Percentiles rank a stretch among this genome's conserved stretches.
Conservation (phyloP, 345 rosid genomes). For the Clarkia xantiana region DNA sequence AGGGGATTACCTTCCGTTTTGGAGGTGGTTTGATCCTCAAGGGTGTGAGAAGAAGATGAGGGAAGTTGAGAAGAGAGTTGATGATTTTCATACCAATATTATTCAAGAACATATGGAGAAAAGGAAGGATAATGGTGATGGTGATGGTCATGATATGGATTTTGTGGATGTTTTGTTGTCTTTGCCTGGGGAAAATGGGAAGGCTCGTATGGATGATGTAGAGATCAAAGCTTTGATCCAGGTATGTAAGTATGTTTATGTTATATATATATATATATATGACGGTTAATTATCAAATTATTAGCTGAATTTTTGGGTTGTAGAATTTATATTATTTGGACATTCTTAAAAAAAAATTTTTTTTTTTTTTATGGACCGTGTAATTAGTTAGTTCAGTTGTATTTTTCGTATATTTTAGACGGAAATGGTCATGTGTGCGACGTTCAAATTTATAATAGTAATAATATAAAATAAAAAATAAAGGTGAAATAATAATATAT, state of each 20-base stretch:
- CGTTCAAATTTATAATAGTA: too few species aligned
- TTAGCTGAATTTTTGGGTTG: too few species aligned
- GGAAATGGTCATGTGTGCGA: too few species aligned
- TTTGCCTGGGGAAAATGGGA: conserved; percentile 60
- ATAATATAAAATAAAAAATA: too few species aligned
- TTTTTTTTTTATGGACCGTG: too few species aligned
- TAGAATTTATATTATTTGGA: too few species aligned
- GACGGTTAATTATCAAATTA: too few species aligned
- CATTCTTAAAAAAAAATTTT: too few species aligned
- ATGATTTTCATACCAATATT: conserved; percentile 59
- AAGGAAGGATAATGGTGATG: conserved; percentile 1
- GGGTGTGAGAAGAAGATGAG: conserved; percentile 77
- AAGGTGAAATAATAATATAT: too few species aligned
- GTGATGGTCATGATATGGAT: conserved; percentile 32
- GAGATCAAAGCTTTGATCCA: conserved; percentile 90
- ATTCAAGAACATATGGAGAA: conserved; percentile 48
- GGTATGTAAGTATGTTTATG: conserved; percentile 19
- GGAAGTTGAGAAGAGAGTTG: conserved; percentile 80
- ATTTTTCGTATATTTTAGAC: too few species aligned
- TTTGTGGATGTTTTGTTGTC: conserved; percentile 81
- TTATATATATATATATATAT: too few species aligned
- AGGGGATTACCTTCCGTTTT: conserved; percentile 79
- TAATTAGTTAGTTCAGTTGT: too few species aligned
- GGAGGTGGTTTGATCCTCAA: conserved; percentile 83
- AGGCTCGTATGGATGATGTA: conserved; percentile 48